Percentiles rank a stretch among this genome's conserved stretches.
phyloP scores from a whole-genome alignment of 108 stramenopile species.

The Seminavis robusta region DNA sequence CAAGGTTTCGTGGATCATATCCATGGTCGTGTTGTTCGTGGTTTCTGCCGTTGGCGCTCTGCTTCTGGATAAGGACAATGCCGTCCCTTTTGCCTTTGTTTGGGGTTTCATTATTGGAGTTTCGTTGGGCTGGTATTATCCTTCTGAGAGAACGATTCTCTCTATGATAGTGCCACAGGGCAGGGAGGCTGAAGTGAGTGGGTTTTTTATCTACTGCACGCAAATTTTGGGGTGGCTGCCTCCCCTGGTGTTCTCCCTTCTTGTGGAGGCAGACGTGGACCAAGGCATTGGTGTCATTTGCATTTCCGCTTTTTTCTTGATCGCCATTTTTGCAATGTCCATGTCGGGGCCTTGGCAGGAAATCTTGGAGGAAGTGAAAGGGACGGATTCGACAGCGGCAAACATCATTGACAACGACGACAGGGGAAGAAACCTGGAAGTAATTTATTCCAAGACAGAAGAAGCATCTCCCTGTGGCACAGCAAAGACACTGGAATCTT shows the following conservation, averaged over 20 bases:
- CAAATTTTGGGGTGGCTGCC: constrained; percentile 35
- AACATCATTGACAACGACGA: too few relatives aligned
- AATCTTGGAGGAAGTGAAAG: too few relatives aligned
- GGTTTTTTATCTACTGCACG: constrained; percentile 33
- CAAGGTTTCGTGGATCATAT: neutral
- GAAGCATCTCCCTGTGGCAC: too few relatives aligned
- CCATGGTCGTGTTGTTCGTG: neutral
- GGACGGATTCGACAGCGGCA: too few relatives aligned
- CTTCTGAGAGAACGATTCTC: constrained; percentile 33
- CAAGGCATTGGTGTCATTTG: constrained; percentile 7
- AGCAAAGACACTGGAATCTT: too few relatives aligned
- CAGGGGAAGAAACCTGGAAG: too few relatives aligned
- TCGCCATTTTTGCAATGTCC: too few relatives aligned
- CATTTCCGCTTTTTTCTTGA: too few relatives aligned
- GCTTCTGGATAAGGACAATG: neutral
- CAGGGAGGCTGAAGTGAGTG: constrained; percentile 30
- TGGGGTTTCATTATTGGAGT: neutral
- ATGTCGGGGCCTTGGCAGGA: too few relatives aligned
- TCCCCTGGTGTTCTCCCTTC: constrained; percentile 30
- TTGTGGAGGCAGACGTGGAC: constrained; percentile 10
- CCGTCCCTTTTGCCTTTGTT: neutral
- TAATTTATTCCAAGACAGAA: too few relatives aligned
- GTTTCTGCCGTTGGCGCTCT: neutral
- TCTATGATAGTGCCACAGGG: constrained; percentile 32
- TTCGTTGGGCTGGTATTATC: constrained; percentile 31